Evolutionary conservation across 306 rosid genomes (phyloP), one percentile per base, ranked within the genome.

Genomic region (Geum urbanum): DNA sequence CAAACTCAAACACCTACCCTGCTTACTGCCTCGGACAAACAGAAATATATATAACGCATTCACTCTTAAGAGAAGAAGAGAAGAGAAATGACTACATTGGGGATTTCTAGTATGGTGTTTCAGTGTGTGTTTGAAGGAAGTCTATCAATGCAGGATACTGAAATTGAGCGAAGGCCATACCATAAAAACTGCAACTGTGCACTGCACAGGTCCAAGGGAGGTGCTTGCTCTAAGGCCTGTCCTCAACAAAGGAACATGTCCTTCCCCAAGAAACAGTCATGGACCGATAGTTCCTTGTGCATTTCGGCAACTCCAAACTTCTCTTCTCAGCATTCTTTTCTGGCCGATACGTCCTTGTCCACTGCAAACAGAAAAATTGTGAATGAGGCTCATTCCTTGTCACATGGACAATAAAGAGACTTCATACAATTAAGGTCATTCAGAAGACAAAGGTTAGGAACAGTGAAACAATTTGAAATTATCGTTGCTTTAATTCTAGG

Each of bases 151-250:
- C 70, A 72, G 44, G 91, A 87, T 67, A 84, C 24, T 18, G 86
- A 78, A 54, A 74, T 81, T 44, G 86, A 84, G 54, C 9, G 95
- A 58, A 85, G 96, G 72, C 97, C 97, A 27, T 89, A 86, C 81
- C 95, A 82, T 53, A 75, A 75, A 24, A 74, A 75, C 69, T 81
- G 85, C 51, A 19, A 70, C 9, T 81, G 85, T 19, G 77, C 77
- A 0, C 82, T 77, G 6, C 78, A 74, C 69, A 64, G 50, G 43
- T 69, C 63, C 73, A 69, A 40, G 73, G 73, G 41, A 0, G 10
- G 65, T 48, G 27, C 41, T 39, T 13, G 18, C 9, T 58, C n/a
- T 45, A 37, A 22, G 16, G 24, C 54, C 62, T 41, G 56, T 68
- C 58, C 24, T 67, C 15, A 32, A 18, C 20, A 66, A 16, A 79